Evolutionary conservation across 768 basidiomycete genomes (phyloP), one percentile per base, ranked within the genome.

Genomic region (Lactarius tabidus): DNA sequence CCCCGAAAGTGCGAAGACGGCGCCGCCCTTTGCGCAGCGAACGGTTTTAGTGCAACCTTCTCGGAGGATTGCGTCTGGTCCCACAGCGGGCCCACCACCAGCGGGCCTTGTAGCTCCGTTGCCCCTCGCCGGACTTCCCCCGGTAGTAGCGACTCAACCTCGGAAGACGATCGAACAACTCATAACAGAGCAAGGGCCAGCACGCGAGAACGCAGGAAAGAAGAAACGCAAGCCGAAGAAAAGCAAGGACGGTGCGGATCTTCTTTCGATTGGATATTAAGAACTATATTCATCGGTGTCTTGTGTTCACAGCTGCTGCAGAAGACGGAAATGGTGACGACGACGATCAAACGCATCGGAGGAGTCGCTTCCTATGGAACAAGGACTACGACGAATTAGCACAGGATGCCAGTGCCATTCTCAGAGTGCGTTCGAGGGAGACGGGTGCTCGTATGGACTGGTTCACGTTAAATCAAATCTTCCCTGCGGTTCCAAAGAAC

Each of bases 301-400:
- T 4, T 57, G 18, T 43, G 20, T 57, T 43, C 15, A 9, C 33
- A 62, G 56, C 3, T 6, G 41, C 43, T 53, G 5, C 7, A 14
- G 52, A 48, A 53, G 61, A n/a, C 6, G 60, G 15, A 39, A 65
- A 54, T 23, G 56, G 31, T 36, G 56, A 59, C 65, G 67, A 61
- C 38, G 70, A 71, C 18, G 72, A 72, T 55, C 71, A 59, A 23
- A 71, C 71, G 28, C 60, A 71, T 18, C 69, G 71, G 59, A 82
- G 90, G 20, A 83, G 86, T 56, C 81, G 88, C 61, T 93, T 93
- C 72, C 84, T 85, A 56, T 98, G 93, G 94, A 91, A 84, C 61
- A 76, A 82, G 45, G 91, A 95, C 57, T 93, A 88, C 62, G 94
- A 98, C 62, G 96, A 98, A 66, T 82, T 95, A 43, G 88, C 89